Conservation (phyloP, 257 asterid species). For the Solanum sparsipilum region DNA sequence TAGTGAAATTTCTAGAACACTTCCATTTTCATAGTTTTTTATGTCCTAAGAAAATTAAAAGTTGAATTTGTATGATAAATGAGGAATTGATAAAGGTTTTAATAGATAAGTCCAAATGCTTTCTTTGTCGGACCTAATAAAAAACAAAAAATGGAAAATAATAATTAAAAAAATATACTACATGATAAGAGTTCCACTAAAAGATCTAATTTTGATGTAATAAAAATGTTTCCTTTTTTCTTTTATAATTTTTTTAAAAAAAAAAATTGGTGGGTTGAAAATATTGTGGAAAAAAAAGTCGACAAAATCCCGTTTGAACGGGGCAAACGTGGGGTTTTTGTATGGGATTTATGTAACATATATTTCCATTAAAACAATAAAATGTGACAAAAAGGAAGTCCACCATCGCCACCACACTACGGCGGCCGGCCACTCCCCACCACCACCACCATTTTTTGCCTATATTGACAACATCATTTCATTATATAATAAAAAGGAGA, state of each 20-base stretch:
- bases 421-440: constrained; percentile 10
- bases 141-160: not conserved
- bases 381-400: not conserved
- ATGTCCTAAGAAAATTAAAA: not conserved
- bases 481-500: not conserved
- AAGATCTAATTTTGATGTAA: not conserved
- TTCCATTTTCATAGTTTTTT: too few relatives aligned
- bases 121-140: not conserved
- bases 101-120: not conserved
- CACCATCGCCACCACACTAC: not conserved
- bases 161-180: not conserved
- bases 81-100: not conserved
- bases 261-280: not conserved
- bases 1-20: not conserved
- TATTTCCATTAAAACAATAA: not conserved
- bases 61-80: not conserved
- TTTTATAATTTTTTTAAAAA: not conserved
- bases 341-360: constrained; percentile 7
- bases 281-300: not conserved
- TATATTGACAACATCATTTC: not conserved
- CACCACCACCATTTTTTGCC: constrained; percentile 22
- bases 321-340: constrained; percentile 18
- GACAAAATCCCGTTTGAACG: constrained; percentile 21
- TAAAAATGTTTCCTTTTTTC: not conserved
- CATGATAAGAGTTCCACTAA: not conserved